Evolutionary conservation across 495 filamentous ascomycete genomes (phyloP), one percentile per base, ranked within the genome.

Genomic region (Elasticomyces elasticus): DNA sequence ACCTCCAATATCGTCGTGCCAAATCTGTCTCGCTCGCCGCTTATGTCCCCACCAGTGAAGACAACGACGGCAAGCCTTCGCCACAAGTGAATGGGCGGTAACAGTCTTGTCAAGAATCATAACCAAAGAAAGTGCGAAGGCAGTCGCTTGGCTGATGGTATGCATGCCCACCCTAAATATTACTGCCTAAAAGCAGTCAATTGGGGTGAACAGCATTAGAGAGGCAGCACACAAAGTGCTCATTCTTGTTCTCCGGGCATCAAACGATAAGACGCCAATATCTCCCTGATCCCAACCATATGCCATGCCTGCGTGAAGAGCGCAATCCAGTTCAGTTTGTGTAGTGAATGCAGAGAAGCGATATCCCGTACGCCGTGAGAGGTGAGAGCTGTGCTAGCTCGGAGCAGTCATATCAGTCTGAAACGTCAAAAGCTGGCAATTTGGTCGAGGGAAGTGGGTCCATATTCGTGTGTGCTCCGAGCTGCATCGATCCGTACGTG

Each of bases 101-200:
- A 27, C 13, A 41, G 48, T 24, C 53, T 52, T 31, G 48, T 30
- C 10, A 15, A 43, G 26, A 20, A 23, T 31, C 37, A 46, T 37
- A 38, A 11, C 13, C 52, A 60, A 56, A 26, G 45, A 28, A 41
- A 56, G 33, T 50, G 59, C 59, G 59, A 57, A 62, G 59, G 59
- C 59, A 62, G 59, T 62, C 59, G 59, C 59, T 49, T 46, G 31
- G 56, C 54, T 62, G 59, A 45, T 62, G 58, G 45, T 13, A 31
- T 41, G 43, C 22, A 12, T 7, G 7, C 30, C 23, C 35, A 23
- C 11, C 33, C 0, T n/a, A 3, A 23, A 7, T 9, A 5, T 1
- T 47, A 9, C 41, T 24, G 41, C 19, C 41, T 20, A 31, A 30
- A 46, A 17, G 22, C 22, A 15, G 17, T n/a, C 13, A 23, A 9